Base-by-base conservation (phyloP, 306 rosid species). In the Ormosia semicastrata region DNA sequence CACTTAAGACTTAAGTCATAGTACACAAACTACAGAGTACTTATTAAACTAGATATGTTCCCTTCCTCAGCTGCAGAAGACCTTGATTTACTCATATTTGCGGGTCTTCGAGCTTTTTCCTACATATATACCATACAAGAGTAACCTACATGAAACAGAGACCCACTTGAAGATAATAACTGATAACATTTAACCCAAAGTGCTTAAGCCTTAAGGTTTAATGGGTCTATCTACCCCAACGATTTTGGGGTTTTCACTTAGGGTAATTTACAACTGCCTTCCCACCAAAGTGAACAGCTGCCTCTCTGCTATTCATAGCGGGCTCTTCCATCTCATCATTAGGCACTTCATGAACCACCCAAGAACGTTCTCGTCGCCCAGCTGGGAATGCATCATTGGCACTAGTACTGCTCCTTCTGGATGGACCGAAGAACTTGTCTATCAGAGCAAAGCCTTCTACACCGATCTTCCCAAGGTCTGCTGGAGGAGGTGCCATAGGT, bases 391-490 rank as follows among this genome's bases (percentile, higher is more conserved):
- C 62, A 32, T 57, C 58, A 33, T 0, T 11, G 37, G 14, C 9
- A n/a, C n/a, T n/a, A n/a, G n/a, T n/a, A 7, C 0, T 34, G 50
- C 7, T 6, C 58, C 73, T 70, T 77, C 74, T 64, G 5, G 50
- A 1, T 60, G 75, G 63, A 54, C 78, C 78, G 36, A 58, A 75
- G 47, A 30, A 24, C 34, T 81, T 53, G 43, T 85, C 88, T 62
- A 85, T 53, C 30, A 85, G 71, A 54, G 70, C 80, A 46, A 85
- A 85, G 56, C 79, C 85, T 53, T 85, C 88, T 62, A 54, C 1
- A 7, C 72, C 85, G 6, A 85, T 76, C 41, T 85, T 62, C 37
- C 75, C 47, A 0, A 85, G 72, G 12, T 84, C 73, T 18, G 70
- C 85, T 13, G 17, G 8, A 59, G 70, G 44, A 46, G 80, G 70